Base-by-base conservation (phyloP, 2,329 filamentous ascomycete genomes). In the Neonectria coccinea region DNA sequence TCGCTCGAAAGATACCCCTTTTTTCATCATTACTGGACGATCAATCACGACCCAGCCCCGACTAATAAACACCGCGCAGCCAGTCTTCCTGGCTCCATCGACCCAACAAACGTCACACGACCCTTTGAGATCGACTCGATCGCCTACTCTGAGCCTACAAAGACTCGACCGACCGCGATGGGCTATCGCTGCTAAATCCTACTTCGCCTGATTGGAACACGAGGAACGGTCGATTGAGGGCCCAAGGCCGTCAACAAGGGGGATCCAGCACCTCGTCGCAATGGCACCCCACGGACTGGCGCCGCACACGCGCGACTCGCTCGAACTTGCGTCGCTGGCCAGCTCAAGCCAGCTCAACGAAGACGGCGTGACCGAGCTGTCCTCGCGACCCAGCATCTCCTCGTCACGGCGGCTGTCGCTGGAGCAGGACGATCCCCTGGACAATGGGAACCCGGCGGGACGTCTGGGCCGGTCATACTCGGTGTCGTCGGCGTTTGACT, bases 281-380 rank as follows among this genome's bases (percentile, higher is more conserved):
- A 70, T 85, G 84, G 76, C 79, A 74, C 64, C 67, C 7, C 77
- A 79, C 69, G 79, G 77, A 72, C 78, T 82, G 61, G 81, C 81
- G 68, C 77, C 80, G 69, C 80, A 82, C 68, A 79, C 88, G 66
- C 92, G 96, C 82, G 96, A 99, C 85, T 98, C 95, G 51, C 89
- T 99, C 75, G 96, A 99, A 83, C 91, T 99, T 63, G 96, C 94
- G 65, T 97, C 94, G 57, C 89, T 99, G 68, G 96, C 95, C 65
- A 97, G 93, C 67, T 94, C 92, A 41, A 93, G 91, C 71, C 75
- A 79, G 47, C 58, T 72, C 57, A 74, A 79, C 61, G 87, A 87
- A 53, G 86, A 86, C 67, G 88, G 86, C 18, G 85, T 82, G 52
- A 86, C 85, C 11, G 88, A 91, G 51, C 83, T 86, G n/a, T 87